A percentile compares a stretch with the other conserved stretches of the same genome.
Conservation (phyloP, 306 rosid species). For the Psophocarpus tetragonolobus region DNA sequence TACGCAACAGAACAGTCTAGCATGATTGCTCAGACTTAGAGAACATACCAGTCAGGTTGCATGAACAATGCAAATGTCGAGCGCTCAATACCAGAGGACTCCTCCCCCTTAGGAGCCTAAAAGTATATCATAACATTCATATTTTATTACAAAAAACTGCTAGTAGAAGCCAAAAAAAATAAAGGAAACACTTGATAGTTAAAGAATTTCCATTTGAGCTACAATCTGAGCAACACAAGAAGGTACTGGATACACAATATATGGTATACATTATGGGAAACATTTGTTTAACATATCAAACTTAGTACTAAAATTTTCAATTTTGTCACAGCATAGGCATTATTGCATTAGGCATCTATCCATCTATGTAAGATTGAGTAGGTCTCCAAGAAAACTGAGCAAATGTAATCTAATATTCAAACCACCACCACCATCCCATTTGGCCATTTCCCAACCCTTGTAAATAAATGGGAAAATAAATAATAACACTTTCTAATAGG, state of each 20-base stretch:
- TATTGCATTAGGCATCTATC: not conserved
- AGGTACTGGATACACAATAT: not conserved
- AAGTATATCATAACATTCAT: slow-evolving; percentile 21
- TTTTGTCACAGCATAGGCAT: not conserved
- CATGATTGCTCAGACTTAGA: slow-evolving; percentile 5
- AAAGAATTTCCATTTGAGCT: not conserved
- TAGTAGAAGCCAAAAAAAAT: not conserved
- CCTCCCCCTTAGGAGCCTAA: slow-evolving; percentile 82
- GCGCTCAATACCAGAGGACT: slow-evolving; percentile 73
- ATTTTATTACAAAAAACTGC: not conserved
- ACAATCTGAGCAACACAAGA: not conserved
- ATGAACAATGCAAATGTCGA: slow-evolving; percentile 91
- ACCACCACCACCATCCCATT: slow-evolving; percentile 13
- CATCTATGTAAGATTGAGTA: not conserved
- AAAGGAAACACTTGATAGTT: not conserved
- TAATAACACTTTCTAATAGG: slow-evolving; percentile 7
- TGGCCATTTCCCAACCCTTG: not conserved
- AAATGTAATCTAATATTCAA: not conserved
- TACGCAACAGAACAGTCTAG: slow-evolving; percentile 20
- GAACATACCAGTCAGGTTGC: slow-evolving; percentile 92
- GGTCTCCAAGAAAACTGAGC: slow-evolving; percentile 6
- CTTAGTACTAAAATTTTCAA: not conserved
- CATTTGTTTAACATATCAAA: slow-evolving; percentile 2
- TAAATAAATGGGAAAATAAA: slow-evolving; percentile 1
- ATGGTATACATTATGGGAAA: not conserved